Evolutionary conservation across 495 filamentous ascomycete genomes (phyloP).

Genomic region (Penicillium alfredii): DNA sequence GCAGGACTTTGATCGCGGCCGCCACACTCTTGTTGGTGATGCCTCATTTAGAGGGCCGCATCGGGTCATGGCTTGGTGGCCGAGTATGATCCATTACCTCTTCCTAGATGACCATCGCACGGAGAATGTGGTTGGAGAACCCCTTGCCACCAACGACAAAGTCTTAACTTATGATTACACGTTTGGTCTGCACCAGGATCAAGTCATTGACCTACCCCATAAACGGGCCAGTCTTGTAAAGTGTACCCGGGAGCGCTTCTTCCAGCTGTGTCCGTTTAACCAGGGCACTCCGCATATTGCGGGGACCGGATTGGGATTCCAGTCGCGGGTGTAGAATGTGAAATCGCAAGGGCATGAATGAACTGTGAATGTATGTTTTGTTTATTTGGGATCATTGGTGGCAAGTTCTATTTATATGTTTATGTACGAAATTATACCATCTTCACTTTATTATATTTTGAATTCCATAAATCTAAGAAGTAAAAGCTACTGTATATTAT

Average conservation of each 20-base stretch:
- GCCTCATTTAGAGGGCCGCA: conserved; percentile 56
- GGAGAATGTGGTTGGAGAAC: conserved; percentile 54
- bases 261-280: conserved; percentile 56
- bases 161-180: conserved; percentile 56
- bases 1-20: conserved; percentile 55
- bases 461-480: too few relatives aligned
- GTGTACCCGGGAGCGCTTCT: conserved; percentile 54
- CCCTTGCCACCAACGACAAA: conserved; percentile 49
- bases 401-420: too few relatives aligned
- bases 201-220: conserved; percentile 54
- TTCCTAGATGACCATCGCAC: conserved; percentile 62
- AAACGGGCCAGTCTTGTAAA: conserved; percentile 53
- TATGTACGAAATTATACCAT: too few relatives aligned
- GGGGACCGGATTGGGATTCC: too few relatives aligned
- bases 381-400: conserved; percentile 1
- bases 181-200: conserved; percentile 53
- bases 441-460: too few relatives aligned
- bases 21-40: conserved; percentile 60
- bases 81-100: conserved; percentile 59
- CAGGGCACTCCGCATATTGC: too few relatives aligned
- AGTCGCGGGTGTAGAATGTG: too few relatives aligned
- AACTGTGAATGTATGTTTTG: neutral
- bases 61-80: conserved; percentile 60
- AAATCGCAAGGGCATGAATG: too few relatives aligned
- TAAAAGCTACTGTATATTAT: too few relatives aligned